A percentile compares a stretch with the other conserved stretches of the same genome.
Evolutionary conservation across 129 eudicot genomes (phyloP).

Genomic region (Smallanthus sonchifolius): DNA sequence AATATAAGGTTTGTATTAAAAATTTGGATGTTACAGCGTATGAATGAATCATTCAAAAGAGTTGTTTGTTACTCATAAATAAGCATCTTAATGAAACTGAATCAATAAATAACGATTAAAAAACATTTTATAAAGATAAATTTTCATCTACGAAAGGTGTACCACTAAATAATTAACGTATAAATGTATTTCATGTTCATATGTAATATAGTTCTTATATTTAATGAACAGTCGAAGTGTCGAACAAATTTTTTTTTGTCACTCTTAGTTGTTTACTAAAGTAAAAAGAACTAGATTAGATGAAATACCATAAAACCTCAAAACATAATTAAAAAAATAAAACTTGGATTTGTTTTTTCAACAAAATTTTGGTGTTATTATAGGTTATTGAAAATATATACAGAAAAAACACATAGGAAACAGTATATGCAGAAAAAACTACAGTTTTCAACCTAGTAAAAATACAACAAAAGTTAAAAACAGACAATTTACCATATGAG

Average conservation of each 20-base stretch:
- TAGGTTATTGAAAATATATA: background rate
- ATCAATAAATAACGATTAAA: background rate
- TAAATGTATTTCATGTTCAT: background rate
- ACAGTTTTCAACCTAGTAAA: background rate
- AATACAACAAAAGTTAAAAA: background rate
- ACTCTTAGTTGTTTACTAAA: background rate
- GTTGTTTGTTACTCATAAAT: background rate
- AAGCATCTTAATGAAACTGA: background rate
- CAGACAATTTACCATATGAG: constrained; percentile 50
- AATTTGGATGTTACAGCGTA: background rate
- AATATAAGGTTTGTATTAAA: too few species aligned
- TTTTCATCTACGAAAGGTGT: background rate
- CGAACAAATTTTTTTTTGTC: too few species aligned
- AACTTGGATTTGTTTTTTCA: background rate
- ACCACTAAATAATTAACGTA: background rate
- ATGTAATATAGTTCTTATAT: background rate
- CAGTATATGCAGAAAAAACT: background rate
- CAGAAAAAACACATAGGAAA: background rate
- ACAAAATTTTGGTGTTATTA: background rate
- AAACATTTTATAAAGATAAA: background rate
- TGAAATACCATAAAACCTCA: background rate
- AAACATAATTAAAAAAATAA: background rate
- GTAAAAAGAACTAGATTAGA: background rate
- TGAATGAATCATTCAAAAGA: background rate
- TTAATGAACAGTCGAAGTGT: too few species aligned